A percentile compares a stretch with the other conserved stretches of the same genome.
These are phyloP conservation scores for Vaccinium macrocarpon DNA, from an alignment of 148 eudicot genomes.

Conservation along the genomic window DNA sequence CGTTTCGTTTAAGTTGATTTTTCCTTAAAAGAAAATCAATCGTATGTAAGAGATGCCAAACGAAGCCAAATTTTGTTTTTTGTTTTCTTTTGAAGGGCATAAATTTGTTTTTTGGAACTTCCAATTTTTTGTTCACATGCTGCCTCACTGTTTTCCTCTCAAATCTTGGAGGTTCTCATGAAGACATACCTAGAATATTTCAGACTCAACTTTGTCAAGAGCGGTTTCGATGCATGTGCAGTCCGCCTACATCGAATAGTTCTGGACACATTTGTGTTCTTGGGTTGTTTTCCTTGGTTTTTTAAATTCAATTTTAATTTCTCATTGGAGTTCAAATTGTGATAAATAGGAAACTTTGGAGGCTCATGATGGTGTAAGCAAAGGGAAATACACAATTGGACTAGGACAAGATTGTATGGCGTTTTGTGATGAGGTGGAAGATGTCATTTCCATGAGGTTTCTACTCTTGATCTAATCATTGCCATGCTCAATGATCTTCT, in stretches of 20 bases:
- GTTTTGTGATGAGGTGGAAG: conserved; percentile 96
- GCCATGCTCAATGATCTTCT: neutral
- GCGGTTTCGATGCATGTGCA: too few relatives aligned
- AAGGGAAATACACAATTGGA: conserved; percentile 98
- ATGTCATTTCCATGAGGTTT: conserved; percentile 98
- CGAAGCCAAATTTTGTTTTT: neutral
- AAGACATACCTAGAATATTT: too few relatives aligned
- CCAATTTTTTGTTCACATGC: neutral
- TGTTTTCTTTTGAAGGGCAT: neutral
- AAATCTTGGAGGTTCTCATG: neutral
- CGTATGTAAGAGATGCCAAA: neutral
- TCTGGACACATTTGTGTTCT: too few relatives aligned
- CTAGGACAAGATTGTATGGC: conserved; percentile 99
- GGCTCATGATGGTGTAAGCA: conserved; percentile 93
- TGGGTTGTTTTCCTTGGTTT: too few relatives aligned
- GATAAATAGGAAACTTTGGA: conserved; percentile 72
- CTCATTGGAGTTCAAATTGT: conserved; percentile 5
- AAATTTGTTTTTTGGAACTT: neutral
- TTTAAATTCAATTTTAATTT: neutral
- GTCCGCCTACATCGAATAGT: too few relatives aligned
- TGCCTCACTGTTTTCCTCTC: neutral
- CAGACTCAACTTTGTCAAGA: too few relatives aligned
- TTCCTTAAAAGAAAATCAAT: neutral
- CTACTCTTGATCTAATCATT: neutral
- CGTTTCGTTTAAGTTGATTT: neutral